These are phyloP conservation scores for Cercospora sp. DNA, from an alignment of 2,329 filamentous ascomycete genomes.

Conservation along the genomic window DNA sequence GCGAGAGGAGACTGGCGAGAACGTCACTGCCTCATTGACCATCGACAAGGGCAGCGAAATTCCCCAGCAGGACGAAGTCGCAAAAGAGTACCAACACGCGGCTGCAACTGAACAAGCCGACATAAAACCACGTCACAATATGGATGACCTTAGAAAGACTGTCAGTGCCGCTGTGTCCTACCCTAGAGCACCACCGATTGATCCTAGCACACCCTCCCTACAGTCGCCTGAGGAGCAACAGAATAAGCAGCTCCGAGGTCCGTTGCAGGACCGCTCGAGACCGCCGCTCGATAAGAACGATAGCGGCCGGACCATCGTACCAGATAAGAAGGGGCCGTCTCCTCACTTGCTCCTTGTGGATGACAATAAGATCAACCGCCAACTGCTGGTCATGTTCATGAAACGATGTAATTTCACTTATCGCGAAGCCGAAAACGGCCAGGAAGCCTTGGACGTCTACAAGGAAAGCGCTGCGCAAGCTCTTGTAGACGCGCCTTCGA, in stretches of 20 bases:
- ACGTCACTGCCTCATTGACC: not conserved
- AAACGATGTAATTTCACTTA: conserved; percentile 40
- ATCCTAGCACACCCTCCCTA: conserved; percentile 25
- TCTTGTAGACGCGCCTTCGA: not conserved
- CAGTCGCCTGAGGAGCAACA: conserved; percentile 12
- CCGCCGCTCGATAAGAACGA: not conserved
- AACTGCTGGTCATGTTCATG: conserved; percentile 32
- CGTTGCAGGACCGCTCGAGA: not conserved
- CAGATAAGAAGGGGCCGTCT: conserved; percentile 13
- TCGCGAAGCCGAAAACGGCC: conserved; percentile 48
- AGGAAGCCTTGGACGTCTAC: conserved; percentile 45
- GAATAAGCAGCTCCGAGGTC: conserved; percentile 3
- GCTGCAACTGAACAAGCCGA: not conserved
- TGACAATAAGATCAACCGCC: conserved; percentile 39
- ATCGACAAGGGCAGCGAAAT: not conserved
- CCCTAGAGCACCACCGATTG: conserved; percentile 10
- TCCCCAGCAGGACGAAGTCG: not conserved
- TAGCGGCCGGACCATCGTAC: not conserved
- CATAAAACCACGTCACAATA: not conserved
- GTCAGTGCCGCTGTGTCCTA: conserved; percentile 18
- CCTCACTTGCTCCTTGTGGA: conserved; percentile 35
- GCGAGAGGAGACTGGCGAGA: not conserved
- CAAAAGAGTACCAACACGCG: not conserved
- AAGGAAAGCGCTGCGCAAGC: not conserved
- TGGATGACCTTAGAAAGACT: conserved; percentile 10